Percentiles rank a stretch among this genome's conserved stretches.
Evolutionary conservation across 345 rosid genomes (phyloP).

Genomic region (Carallia pectinifolia): DNA sequence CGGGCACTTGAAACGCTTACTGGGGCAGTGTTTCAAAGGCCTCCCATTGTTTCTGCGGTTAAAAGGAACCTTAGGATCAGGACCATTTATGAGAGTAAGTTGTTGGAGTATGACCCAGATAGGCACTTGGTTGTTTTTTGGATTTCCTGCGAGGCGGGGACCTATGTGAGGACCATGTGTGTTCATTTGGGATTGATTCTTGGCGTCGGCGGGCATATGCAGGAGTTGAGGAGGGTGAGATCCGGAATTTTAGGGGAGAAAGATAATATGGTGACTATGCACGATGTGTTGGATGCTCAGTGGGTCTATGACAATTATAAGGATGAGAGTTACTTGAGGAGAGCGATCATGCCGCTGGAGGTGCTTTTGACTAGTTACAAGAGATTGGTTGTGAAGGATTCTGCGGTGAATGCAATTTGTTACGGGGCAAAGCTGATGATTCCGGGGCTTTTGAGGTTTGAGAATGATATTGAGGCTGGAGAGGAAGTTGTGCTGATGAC

Average conservation of each 20-base stretch:
- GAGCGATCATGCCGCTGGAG: constrained; percentile 91
- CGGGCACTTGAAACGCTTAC: constrained; percentile 87
- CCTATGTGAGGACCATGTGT: constrained; percentile 91
- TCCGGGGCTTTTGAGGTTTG: constrained; percentile 84
- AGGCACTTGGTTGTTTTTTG: constrained; percentile 92
- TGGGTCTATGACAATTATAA: constrained; percentile 63
- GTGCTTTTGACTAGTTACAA: constrained; percentile 83
- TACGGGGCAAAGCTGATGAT: constrained; percentile 95
- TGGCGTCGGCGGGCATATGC: constrained; percentile 98
- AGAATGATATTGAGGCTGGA: constrained; percentile 82
- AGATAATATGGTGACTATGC: constrained; percentile 98
- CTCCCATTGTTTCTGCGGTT: constrained; percentile 90
- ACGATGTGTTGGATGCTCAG: constrained; percentile 98
- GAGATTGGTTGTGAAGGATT: constrained; percentile 90
- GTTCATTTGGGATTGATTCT: constrained; percentile 88
- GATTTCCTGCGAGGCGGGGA: constrained; percentile 96
- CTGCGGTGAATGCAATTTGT: constrained; percentile 92
- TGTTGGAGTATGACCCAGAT: constrained; percentile 77
- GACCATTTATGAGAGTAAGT: constrained; percentile 81
- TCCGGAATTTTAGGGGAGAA: constrained; percentile 90
- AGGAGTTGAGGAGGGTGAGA: constrained; percentile 89
- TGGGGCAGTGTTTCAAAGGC: constrained; percentile 91
- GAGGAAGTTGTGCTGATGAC: constrained; percentile 94
- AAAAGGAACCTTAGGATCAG: constrained; percentile 95
- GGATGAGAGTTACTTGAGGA: constrained; percentile 79